phyloP scores from a whole-genome alignment of 2,329 filamentous ascomycete species.

The Huntiella abstrusa region DNA sequence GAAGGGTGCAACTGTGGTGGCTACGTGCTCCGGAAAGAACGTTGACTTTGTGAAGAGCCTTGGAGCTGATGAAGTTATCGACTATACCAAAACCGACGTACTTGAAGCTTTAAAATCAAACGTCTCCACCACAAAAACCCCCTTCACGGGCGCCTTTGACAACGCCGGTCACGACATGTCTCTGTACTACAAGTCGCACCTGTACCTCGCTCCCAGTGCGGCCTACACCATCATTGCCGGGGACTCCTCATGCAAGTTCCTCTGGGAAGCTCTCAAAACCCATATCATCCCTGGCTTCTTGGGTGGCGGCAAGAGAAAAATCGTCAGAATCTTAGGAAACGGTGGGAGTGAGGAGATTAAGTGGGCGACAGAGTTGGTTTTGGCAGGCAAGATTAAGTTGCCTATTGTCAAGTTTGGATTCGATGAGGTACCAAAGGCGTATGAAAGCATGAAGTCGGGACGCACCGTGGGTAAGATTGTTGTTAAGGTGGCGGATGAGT shows the following conservation, averaged over 20 bases:
- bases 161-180: slow-evolving; percentile 34
- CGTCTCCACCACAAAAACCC: slow-evolving; percentile 17
- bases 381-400: slow-evolving; percentile 36
- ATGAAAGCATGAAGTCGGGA: slow-evolving; percentile 37
- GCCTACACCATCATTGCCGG: slow-evolving; percentile 33
- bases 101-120: slow-evolving; percentile 26
- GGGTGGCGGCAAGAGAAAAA: slow-evolving; percentile 24
- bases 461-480: slow-evolving; percentile 44
- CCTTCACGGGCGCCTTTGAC: slow-evolving; percentile 37
- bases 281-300: slow-evolving; percentile 19
- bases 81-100: slow-evolving; percentile 36
- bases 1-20: slow-evolving; percentile 40
- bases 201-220: slow-evolving; percentile 29
- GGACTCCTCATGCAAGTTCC: slow-evolving; percentile 16
- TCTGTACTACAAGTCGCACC: slow-evolving; percentile 33
- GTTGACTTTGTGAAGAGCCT: slow-evolving; percentile 34
- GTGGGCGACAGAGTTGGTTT: slow-evolving; percentile 34
- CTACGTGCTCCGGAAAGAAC: slow-evolving; percentile 41
- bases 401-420: slow-evolving; percentile 38
- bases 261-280: slow-evolving; percentile 14
- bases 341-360: slow-evolving; percentile 27
- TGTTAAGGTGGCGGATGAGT: slow-evolving; percentile 15
- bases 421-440: slow-evolving; percentile 36
- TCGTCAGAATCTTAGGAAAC: slow-evolving; percentile 22
- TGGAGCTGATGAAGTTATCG: slow-evolving; percentile 46